Base-by-base conservation (phyloP, 2,329 filamentous ascomycete species). In the Mycosphaerella sp. region DNA sequence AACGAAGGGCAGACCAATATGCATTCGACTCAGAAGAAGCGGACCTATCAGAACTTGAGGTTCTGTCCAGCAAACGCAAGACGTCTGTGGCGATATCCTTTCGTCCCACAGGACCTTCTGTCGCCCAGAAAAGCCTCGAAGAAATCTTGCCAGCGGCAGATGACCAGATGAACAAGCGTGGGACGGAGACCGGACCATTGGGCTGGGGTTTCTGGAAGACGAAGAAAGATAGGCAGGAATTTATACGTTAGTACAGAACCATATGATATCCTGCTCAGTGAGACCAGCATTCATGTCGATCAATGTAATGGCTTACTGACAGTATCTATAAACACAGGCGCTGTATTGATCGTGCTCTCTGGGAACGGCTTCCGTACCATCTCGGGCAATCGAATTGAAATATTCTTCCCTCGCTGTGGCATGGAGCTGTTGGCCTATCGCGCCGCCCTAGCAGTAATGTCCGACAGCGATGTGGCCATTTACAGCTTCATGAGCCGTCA, bases 311-410 rank as follows among this genome's bases (percentile, higher is more conserved):
- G 30, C 27, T 21, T 5, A n/a, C 30, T 34, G 30, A 34, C 30
- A 34, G 10, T n/a, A 6, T 34, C 9, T 40, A 10, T 25, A 25
- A 5, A 25, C 7, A 8, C 41, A 58, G 55, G 39, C 32, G 32
- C 43, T 16, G 41, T 39, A 13, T 27, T 55, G 17, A 45, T 59
- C 14, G 54, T 59, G 13, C 56, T 59, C 17, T 53, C 56, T 17
- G 49, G 47, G 7, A 59, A 59, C 36, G 56, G 56, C 28, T 12
- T 42, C 4, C 46, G 49, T 12, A 10, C 28, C 13, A 53, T 59
- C 28, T 25, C 25, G 16, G 17, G 40, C 9, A 42, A 32, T 14
- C 21, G 37, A 13, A 14, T 56, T 32, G 44, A 55, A 12, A 50
- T 59, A 3, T 53, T 51, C 52, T 55, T 51, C 28, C 35, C 47